A percentile compares a stretch with the other conserved stretches of the same genome.
phyloP scores from a whole-genome alignment of 169 alveolate genomes.

The Eimeria falciformis region DNA sequence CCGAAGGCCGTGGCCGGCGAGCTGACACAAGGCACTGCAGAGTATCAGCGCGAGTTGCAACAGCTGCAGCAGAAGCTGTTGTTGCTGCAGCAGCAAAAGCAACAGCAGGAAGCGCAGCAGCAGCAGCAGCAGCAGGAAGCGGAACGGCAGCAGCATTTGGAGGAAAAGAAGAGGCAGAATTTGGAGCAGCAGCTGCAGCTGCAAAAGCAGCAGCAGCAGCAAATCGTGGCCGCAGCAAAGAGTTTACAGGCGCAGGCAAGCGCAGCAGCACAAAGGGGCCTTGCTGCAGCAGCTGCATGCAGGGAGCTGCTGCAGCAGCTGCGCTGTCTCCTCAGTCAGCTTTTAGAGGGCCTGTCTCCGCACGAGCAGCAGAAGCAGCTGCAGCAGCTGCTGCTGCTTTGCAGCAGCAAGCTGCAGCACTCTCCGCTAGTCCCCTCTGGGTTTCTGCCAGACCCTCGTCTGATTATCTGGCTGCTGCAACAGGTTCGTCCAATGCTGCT shows the following conservation, averaged over 20 bases:
- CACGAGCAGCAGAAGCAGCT: slow-evolving; percentile 33
- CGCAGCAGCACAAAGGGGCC: slow-evolving; percentile 11
- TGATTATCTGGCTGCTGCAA: slow-evolving; percentile 38
- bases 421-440: slow-evolving; percentile 16
- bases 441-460: slow-evolving; percentile 44
- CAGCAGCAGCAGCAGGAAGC: not conserved
- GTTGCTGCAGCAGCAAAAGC: not conserved
- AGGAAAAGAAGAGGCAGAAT: not conserved
- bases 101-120: slow-evolving; percentile 30
- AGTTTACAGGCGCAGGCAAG: not conserved
- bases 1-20: not conserved
- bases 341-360: slow-evolving; percentile 30
- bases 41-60: slow-evolving; percentile 12
- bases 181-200: slow-evolving; percentile 30
- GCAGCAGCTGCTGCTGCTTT: slow-evolving; percentile 46
- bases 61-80: slow-evolving; percentile 11
- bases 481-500: slow-evolving; percentile 17
- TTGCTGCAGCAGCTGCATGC: slow-evolving; percentile 59
- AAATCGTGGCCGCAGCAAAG: slow-evolving; percentile 12
- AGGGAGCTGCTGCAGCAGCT: slow-evolving; percentile 46
- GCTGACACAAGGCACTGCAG: slow-evolving; percentile 6
- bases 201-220: slow-evolving; percentile 20
- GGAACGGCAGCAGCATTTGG: slow-evolving; percentile 19
- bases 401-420: slow-evolving; percentile 41
- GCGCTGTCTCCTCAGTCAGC: not conserved